Evolutionary conservation across 116 monocot species (phyloP).

Genomic region (Zostera marina): DNA sequence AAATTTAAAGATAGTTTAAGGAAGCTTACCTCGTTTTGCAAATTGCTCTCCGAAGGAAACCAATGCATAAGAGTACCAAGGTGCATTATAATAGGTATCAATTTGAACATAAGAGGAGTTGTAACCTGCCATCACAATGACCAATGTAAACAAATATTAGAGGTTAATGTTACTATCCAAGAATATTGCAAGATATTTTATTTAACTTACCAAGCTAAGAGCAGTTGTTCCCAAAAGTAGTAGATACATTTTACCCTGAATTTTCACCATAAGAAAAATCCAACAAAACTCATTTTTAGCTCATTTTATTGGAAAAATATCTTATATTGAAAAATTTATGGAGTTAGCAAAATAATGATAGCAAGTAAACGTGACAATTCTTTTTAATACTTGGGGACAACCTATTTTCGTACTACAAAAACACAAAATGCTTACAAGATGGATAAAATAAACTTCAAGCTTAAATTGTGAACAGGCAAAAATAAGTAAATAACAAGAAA

Average conservation of each 20-base stretch:
- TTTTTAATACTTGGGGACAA: too few relatives aligned
- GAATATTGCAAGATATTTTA: not conserved
- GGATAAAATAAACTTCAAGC: not conserved
- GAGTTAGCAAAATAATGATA: too few relatives aligned
- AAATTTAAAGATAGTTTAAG: too few relatives aligned
- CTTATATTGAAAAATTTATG: too few relatives aligned
- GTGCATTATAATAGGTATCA: constrained; percentile 74
- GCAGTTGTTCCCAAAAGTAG: constrained; percentile 90
- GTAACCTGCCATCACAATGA: constrained; percentile 45
- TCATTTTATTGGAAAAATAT: too few relatives aligned
- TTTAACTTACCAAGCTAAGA: constrained; percentile 63
- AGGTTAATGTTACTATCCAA: too few relatives aligned
- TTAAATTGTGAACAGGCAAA: not conserved
- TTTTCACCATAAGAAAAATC: not conserved
- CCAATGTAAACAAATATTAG: not conserved
- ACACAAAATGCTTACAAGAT: too few relatives aligned
- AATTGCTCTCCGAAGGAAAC: constrained; percentile 70
- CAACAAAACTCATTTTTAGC: too few relatives aligned
- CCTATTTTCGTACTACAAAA: too few relatives aligned
- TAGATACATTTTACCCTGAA: constrained; percentile 91
- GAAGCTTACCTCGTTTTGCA: constrained; percentile 41
- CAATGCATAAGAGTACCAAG: constrained; percentile 78
- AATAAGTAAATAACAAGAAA: not conserved
- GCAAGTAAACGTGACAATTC: too few relatives aligned
- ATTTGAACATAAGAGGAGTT: constrained; percentile 90